Percentiles rank a stretch among this genome's conserved stretches.
These are phyloP conservation scores for Candida silvicultrix DNA, from an alignment of 805 yeast genomes.

Conservation along the genomic window DNA sequence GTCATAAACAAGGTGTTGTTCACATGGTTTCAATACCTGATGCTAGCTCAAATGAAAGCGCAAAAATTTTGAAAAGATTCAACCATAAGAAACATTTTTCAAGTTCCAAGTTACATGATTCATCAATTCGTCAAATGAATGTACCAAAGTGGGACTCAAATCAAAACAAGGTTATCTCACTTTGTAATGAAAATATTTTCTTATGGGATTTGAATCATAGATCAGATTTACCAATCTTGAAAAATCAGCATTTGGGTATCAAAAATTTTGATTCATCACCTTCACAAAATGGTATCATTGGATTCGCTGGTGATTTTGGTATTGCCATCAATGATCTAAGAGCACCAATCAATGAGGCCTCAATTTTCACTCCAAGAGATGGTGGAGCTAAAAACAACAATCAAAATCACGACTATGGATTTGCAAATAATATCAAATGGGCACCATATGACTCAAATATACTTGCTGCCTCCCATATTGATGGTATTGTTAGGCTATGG, in stretches of 20 bases:
- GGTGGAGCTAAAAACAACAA: too few species aligned
- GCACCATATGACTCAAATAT: slow-evolving; percentile 51
- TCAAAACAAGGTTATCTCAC: slow-evolving; percentile 43
- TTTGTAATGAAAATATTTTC: slow-evolving; percentile 65
- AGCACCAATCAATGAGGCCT: slow-evolving; percentile 23
- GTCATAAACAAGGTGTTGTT: slow-evolving; percentile 70
- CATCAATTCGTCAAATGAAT: slow-evolving; percentile 11
- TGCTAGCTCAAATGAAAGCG: slow-evolving; percentile 40
- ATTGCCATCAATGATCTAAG: slow-evolving; percentile 70
- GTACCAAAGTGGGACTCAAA: slow-evolving; percentile 21
- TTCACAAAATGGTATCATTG: slow-evolving; percentile 43
- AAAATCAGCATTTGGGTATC: slow-evolving; percentile 45
- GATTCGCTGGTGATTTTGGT: slow-evolving; percentile 68
- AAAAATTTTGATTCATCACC: slow-evolving; percentile 43
- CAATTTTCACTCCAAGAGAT: slow-evolving; percentile 38
- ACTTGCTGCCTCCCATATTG: slow-evolving; percentile 58
- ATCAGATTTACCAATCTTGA: slow-evolving; percentile 51
- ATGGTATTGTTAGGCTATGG: slow-evolving; percentile 61
- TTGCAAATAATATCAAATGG: slow-evolving; percentile 53
- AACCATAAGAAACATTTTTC: slow-evolving; percentile 67
- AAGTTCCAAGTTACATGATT: slow-evolving; percentile 12
- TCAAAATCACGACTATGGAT: slow-evolving; percentile 12
- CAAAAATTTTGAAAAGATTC: slow-evolving; percentile 72
- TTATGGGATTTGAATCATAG: slow-evolving; percentile 66
- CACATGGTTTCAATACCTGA: slow-evolving; percentile 68